Evolutionary conservation across 1,284 basidiomycete species (phyloP).

Genomic region (Papiliotrema nemorosa): DNA sequence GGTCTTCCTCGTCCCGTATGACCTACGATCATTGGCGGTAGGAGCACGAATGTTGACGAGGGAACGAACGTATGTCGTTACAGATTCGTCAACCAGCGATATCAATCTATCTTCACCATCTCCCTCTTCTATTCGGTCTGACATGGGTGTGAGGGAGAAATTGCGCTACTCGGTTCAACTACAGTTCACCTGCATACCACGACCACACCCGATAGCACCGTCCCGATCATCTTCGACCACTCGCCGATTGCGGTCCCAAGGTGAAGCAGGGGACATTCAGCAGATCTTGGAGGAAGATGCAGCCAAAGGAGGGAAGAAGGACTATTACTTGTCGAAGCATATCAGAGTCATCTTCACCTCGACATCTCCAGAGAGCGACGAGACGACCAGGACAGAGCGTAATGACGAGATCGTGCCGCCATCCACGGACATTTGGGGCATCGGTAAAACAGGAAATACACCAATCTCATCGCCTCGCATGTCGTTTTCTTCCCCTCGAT

Average conservation of each 20-base stretch:
- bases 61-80: conserved; percentile 38
- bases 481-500: background rate
- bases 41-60: conserved; percentile 42
- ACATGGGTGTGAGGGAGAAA: conserved; percentile 22
- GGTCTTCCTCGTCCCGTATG: conserved; percentile 55
- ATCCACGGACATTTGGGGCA: background rate
- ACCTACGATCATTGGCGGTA: conserved; percentile 46
- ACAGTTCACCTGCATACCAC: conserved; percentile 44
- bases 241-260: background rate
- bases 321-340: conserved; percentile 41
- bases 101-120: background rate
- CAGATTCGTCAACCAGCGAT: background rate
- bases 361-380: conserved; percentile 19
- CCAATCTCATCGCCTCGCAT: background rate
- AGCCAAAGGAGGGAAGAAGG: conserved; percentile 1
- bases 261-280: background rate
- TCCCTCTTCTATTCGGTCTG: background rate
- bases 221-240: conserved; percentile 11
- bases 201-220: background rate
- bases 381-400: conserved; percentile 32
- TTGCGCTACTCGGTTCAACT: conserved; percentile 51
- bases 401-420: conserved; percentile 41
- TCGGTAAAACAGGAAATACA: background rate
- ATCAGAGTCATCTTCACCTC: conserved; percentile 43
- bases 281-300: background rate